Evolutionary conservation across 2,329 filamentous ascomycete species (phyloP), one percentile per base, ranked within the genome.

Genomic region (Phoma sp.): DNA sequence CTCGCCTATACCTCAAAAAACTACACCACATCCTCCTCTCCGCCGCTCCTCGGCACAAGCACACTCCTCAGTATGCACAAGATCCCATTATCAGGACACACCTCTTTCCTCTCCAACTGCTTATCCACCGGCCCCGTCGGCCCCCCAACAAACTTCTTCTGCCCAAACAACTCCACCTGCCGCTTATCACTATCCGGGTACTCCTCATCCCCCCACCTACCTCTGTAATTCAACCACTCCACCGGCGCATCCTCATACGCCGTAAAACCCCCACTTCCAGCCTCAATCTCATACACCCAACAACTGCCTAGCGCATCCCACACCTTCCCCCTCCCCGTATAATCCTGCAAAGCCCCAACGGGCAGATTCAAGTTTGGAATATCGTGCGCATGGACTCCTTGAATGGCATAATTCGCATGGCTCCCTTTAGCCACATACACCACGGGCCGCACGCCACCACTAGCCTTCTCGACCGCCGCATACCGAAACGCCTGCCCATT

Each of bases 401-500:
- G 44, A 6, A 81, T 84, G 17, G 85, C 84, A 68, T 89, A 89
- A 64, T 85, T 85, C 19, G 87, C 87, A 70, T 90, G 87, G 0
- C 81, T 83, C 8, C 87, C 87, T 43, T 84, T 83, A 0, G 82
- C 81, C 1, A 81, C 82, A 69, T 86, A 89, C 22, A 77, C 76
- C 27, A 88, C 73, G 1, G 86, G 85, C 12, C 85, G 76, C 2
- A 76, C 65, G 2, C 79, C 81, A 39, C 88, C 85, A 2, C 79
- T 80, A 37, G 88, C 85, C 58, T 87, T 80, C 1, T 70, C 62
- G 12, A 84, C 76, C 1, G 80, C 77, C 3, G 74, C 61, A 65
- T 87, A 89, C 2, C 77, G 80, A 70, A 88, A 89, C 1, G 87
- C 86, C 70, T 89, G 78, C 4, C 87, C 87, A 58, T 81, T 79